A percentile compares a stretch with the other conserved stretches of the same genome.
Conservation (phyloP, 768 basidiomycete species). For the Phanerochaete sordida region DNA sequence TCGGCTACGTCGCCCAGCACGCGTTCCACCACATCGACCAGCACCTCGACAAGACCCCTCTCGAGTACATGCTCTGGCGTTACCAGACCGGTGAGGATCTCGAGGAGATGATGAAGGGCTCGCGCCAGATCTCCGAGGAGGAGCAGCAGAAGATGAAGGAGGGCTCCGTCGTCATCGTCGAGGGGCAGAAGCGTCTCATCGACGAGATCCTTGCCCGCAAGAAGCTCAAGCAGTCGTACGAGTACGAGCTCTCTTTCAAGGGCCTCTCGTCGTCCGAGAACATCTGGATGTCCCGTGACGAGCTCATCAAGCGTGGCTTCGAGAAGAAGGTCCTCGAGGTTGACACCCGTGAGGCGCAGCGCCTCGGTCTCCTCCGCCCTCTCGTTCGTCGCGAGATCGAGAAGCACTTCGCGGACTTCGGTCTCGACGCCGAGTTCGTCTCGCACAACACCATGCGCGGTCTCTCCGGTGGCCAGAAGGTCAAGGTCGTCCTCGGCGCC, state of each 20-base stretch:
- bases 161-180: constrained; percentile 77
- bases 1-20: constrained; percentile 98
- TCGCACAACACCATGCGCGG: constrained; percentile 99
- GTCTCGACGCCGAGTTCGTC: constrained; percentile 98
- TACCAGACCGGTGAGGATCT: constrained; percentile 99
- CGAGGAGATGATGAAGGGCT: constrained; percentile 94
- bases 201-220: constrained; percentile 89
- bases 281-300: constrained; percentile 95
- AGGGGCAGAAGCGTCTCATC: constrained; percentile 93
- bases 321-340: constrained; percentile 99
- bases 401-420: constrained; percentile 99
- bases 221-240: constrained; percentile 99
- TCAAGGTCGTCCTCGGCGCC: constrained; percentile 98
- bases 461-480: constrained; percentile 98
- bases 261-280: constrained; percentile 94
- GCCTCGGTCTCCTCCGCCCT: constrained; percentile 90
- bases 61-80: constrained; percentile 99
- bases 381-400: constrained; percentile 98
- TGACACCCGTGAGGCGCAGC: constrained; percentile 96
- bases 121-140: constrained; percentile 80
- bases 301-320: constrained; percentile 96
- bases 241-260: constrained; percentile 98
- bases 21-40: constrained; percentile 99
- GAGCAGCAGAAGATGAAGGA: constrained; percentile 97
- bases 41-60: constrained; percentile 97